Conservation (phyloP, 805 yeast species). For the Metschnikowia sp. region DNA sequence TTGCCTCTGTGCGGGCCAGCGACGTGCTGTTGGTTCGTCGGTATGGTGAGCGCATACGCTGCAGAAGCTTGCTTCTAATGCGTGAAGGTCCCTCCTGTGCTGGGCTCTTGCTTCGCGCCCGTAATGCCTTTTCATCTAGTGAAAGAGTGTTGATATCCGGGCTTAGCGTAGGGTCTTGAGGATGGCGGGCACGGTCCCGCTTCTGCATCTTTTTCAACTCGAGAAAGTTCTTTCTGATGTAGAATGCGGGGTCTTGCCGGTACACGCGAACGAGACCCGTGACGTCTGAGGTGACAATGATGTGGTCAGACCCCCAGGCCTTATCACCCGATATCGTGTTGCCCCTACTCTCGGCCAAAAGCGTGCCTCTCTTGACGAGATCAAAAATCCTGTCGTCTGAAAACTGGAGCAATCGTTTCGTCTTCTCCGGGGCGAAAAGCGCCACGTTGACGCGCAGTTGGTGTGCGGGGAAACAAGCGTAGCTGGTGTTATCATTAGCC, state of each 20-base stretch:
- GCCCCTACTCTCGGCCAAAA: slow-evolving; percentile 6
- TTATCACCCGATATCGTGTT: slow-evolving; percentile 1
- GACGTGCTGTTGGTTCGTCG: slow-evolving; percentile 2
- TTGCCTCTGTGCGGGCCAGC: neutral
- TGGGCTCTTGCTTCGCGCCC: slow-evolving; percentile 13
- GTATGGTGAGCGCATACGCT: slow-evolving; percentile 3
- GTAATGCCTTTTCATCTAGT: neutral
- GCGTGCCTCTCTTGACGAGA: slow-evolving; percentile 30
- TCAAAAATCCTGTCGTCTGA: slow-evolving; percentile 83
- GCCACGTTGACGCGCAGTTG: slow-evolving; percentile 72
- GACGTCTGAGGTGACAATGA: slow-evolving; percentile 75
- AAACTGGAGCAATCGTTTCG: slow-evolving; percentile 59
- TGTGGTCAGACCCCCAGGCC: slow-evolving; percentile 32
- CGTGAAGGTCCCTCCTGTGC: slow-evolving; percentile 2
- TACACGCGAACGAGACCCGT: slow-evolving; percentile 71
- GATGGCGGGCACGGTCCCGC: slow-evolving; percentile 1
- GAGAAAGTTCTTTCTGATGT: slow-evolving; percentile 26
- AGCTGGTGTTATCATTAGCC: slow-evolving; percentile 54
- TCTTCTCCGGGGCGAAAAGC: slow-evolving; percentile 68
- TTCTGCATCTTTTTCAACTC: slow-evolving; percentile 9
- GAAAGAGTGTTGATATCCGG: neutral
- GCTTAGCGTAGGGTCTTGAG: neutral
- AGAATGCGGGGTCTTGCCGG: slow-evolving; percentile 71
- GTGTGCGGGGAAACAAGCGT: slow-evolving; percentile 75
- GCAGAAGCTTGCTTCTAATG: slow-evolving; percentile 7